These are phyloP conservation scores for Drechslerella coelobrocha DNA, from an alignment of 2,329 filamentous ascomycete species.

Conservation along the genomic window DNA sequence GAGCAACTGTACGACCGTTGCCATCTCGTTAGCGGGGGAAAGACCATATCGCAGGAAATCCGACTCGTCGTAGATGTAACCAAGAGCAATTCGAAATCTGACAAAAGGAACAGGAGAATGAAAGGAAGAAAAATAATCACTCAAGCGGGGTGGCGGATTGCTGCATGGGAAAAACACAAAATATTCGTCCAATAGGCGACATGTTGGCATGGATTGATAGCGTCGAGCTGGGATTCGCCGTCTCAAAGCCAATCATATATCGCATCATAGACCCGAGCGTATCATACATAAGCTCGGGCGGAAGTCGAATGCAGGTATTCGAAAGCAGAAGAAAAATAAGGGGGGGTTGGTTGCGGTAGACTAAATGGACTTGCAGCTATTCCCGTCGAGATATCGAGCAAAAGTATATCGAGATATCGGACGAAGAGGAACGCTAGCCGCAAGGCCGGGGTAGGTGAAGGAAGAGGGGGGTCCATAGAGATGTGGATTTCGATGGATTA, in stretches of 20 bases:
- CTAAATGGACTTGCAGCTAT: slow-evolving; percentile 33
- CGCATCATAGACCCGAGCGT: slow-evolving; percentile 49
- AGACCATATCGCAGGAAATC: slow-evolving; percentile 15
- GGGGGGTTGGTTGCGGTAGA: slow-evolving; percentile 11
- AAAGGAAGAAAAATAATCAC: slow-evolving; percentile 31
- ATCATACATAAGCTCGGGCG: slow-evolving; percentile 35
- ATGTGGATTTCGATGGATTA: slow-evolving; percentile 48
- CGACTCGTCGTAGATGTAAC: slow-evolving; percentile 49
- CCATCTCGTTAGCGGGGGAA: slow-evolving; percentile 52
- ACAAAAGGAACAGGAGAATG: neutral
- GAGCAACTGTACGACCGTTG: slow-evolving; percentile 75
- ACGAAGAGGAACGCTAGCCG: slow-evolving; percentile 54
- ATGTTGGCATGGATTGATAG: slow-evolving; percentile 49
- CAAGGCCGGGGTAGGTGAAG: slow-evolving; percentile 9
- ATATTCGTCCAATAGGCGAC: slow-evolving; percentile 46
- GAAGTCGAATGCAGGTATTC: slow-evolving; percentile 38
- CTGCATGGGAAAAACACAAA: slow-evolving; percentile 48
- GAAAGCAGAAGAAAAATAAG: slow-evolving; percentile 12
- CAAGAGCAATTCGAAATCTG: slow-evolving; percentile 32
- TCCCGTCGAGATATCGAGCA: slow-evolving; percentile 20
- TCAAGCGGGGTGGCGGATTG: slow-evolving; percentile 49
- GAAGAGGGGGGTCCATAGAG: slow-evolving; percentile 55
- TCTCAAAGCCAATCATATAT: slow-evolving; percentile 50
- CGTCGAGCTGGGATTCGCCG: slow-evolving; percentile 49
- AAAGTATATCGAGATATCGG: slow-evolving; percentile 30